These are phyloP conservation scores for Solanum ahanhuiri DNA, from an alignment of 257 asterid species.

Conservation along the genomic window DNA sequence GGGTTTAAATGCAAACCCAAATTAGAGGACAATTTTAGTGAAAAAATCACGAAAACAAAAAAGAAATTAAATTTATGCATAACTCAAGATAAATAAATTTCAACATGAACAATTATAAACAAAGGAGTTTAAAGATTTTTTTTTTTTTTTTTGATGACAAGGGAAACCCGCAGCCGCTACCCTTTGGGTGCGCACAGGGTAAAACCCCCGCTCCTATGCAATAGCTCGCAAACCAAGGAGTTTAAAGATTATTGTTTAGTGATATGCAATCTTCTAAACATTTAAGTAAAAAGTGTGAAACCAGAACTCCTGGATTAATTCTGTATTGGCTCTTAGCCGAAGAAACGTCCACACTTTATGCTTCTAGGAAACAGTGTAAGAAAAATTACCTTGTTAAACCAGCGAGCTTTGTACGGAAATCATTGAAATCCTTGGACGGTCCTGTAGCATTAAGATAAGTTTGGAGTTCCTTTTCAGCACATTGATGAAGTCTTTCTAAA, in stretches of 20 bases:
- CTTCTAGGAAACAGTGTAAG: not conserved
- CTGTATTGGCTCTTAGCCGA: not conserved
- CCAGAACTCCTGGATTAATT: not conserved
- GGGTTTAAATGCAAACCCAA: not conserved
- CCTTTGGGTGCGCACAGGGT: too few species aligned
- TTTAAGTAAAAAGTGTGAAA: not conserved
- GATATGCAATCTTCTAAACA: not conserved
- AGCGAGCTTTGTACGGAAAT: conserved; percentile 93
- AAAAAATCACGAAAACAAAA: not conserved
- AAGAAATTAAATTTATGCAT: not conserved
- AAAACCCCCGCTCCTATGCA: too few species aligned
- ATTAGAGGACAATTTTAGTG: not conserved
- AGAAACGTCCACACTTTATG: not conserved
- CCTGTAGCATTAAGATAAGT: conserved; percentile 45
- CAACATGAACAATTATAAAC: too few species aligned
- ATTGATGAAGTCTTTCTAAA: conserved; percentile 96
- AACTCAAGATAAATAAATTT: too few species aligned
- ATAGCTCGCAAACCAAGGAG: not conserved
- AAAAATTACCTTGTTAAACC: conserved; percentile 76
- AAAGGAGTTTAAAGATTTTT: too few species aligned
- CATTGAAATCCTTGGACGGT: conserved; percentile 69
- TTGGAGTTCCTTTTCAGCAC: conserved; percentile 91
- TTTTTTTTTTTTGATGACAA: too few species aligned
- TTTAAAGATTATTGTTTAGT: not conserved
- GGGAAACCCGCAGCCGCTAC: too few species aligned